Conservation (phyloP, 805 yeast genomes). For the Cyberlindnera lachancei region DNA sequence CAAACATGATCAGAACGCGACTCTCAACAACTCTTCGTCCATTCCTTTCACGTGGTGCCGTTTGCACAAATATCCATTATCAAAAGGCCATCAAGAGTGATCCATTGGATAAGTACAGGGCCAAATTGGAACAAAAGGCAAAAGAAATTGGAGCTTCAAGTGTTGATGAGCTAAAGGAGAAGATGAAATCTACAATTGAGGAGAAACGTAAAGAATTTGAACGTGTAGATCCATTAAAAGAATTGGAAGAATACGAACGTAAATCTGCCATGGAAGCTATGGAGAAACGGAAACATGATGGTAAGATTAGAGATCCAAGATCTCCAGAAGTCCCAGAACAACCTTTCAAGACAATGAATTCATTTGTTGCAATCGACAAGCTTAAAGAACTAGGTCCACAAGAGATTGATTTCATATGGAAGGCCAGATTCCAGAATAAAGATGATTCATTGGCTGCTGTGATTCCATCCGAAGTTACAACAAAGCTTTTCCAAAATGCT, state of each 20-base stretch:
- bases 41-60: constrained; percentile 11
- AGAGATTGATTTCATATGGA: constrained; percentile 81
- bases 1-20: background rate
- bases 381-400: constrained; percentile 43
- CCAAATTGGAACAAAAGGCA: constrained; percentile 31
- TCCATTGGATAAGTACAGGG: constrained; percentile 23
- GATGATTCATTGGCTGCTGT: constrained; percentile 60
- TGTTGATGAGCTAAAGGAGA: constrained; percentile 54
- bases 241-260: constrained; percentile 49
- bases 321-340: constrained; percentile 30
- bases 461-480: constrained; percentile 48
- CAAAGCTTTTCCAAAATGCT: constrained; percentile 58
- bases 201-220: constrained; percentile 46
- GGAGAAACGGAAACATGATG: constrained; percentile 17
- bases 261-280: constrained; percentile 23
- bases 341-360: constrained; percentile 66
- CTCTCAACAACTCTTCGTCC: constrained; percentile 1
- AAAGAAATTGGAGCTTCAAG: constrained; percentile 34
- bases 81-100: constrained; percentile 1
- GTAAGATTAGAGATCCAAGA: constrained; percentile 28
- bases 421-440: constrained; percentile 66
- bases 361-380: constrained; percentile 67
- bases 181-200: constrained; percentile 54
- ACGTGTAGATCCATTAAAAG: constrained; percentile 62
- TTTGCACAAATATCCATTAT: constrained; percentile 11